Evolutionary conservation across 2,329 filamentous ascomycete species (phyloP), one percentile per base, ranked within the genome.

Genomic region (Fusarium nanum): DNA sequence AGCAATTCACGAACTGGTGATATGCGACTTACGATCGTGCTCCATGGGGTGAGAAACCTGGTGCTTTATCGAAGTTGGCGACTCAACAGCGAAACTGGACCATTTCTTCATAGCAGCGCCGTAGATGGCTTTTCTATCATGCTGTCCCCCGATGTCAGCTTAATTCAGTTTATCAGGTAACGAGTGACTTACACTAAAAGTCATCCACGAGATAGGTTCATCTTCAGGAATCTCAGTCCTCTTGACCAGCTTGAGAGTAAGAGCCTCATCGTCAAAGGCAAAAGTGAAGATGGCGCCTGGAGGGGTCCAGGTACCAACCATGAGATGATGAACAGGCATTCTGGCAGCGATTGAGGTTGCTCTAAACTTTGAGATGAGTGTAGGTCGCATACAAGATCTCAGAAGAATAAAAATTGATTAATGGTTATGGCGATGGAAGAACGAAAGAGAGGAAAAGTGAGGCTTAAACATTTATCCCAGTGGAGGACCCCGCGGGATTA

Each of bases 51-150:
- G 89, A 16, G 93, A 93, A 46, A 85, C 85, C 78, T 91, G 87
- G 73, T 96, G 93, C 48, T 89, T 82, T 70, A 97, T 96, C 52
- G 93, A 88, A 3, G 88, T 90, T 5, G 93, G 92, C 72, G 88
- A 91, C 74, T 90, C 88, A 75, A 97, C 91, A 47, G 89, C 84
- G 79, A 93, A 95, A 78, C 91, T 94, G 52, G 91, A 91, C 93
- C 93, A 97, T 79, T 94, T 95, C 85, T 97, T 97, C 93, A 96
- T 96, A 65, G 93, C 92, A 6, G 93, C 91, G 75, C 93, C 93
- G 79, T 97, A 97, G 65, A 97, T 91, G 78, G 92, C 91, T 81
- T 93, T 95, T 76, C 91, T 92, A 67, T 87, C 83, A 81, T 97
- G 93, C 91, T 95, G 56, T 60, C 20, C 5, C 40, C 5, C n/a